A percentile compares a stretch with the other conserved stretches of the same genome.
These are phyloP conservation scores for Botryotinia calthae DNA, from an alignment of 2,329 filamentous ascomycete species.

Conservation along the genomic window DNA sequence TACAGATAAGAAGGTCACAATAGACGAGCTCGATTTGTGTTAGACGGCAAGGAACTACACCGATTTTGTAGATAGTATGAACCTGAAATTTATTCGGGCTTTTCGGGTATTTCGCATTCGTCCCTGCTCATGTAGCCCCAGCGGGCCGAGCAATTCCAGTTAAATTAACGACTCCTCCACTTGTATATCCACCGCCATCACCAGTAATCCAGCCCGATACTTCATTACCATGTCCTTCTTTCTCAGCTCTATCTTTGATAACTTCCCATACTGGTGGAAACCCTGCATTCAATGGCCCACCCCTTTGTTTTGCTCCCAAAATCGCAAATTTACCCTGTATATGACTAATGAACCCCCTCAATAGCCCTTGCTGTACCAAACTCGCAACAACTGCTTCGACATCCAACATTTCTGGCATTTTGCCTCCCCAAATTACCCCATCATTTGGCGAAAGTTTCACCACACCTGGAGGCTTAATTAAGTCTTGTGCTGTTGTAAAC, in stretches of 20 bases:
- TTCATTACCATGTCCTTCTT: constrained; percentile 50
- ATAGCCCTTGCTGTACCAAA: constrained; percentile 74
- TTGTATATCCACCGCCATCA: constrained; percentile 38
- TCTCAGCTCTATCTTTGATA: constrained; percentile 58
- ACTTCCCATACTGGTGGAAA: constrained; percentile 75
- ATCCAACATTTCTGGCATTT: constrained; percentile 57
- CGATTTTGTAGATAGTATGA: not conserved
- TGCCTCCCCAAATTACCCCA: constrained; percentile 63
- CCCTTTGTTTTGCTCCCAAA: constrained; percentile 67
- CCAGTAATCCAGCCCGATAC: constrained; percentile 74
- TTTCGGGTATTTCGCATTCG: not conserved
- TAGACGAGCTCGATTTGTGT: not conserved
- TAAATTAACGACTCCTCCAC: constrained; percentile 56
- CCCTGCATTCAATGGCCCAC: constrained; percentile 63
- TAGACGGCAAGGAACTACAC: not conserved
- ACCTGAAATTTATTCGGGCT: not conserved
- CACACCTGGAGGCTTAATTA: constrained; percentile 44
- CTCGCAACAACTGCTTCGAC: constrained; percentile 77
- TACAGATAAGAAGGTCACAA: not conserved
- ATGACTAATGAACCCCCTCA: constrained; percentile 83
- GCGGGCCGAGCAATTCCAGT: constrained; percentile 51
- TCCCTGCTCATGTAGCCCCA: constrained; percentile 36
- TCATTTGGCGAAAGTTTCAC: constrained; percentile 54
- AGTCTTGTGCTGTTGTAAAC: constrained; percentile 48
- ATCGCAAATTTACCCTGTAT: constrained; percentile 76